These are phyloP conservation scores for Neurospora sp. DNA, from an alignment of 495 filamentous ascomycete species.

Conservation along the genomic window DNA sequence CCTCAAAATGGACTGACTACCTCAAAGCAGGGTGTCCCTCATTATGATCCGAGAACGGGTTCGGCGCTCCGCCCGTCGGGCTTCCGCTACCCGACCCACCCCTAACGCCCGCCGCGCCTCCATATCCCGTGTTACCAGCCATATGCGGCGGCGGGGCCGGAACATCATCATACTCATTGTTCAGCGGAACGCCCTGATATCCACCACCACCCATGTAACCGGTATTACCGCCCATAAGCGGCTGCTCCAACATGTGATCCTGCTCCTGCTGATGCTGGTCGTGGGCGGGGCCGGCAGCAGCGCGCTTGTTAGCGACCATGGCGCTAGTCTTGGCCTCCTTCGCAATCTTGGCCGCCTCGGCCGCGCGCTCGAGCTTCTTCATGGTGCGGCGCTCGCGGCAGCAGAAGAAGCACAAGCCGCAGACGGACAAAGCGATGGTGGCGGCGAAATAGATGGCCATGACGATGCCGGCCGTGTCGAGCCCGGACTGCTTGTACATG, in stretches of 20 bases:
- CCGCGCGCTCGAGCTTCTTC: constrained; percentile 20
- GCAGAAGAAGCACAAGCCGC: constrained; percentile 30
- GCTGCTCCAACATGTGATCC: constrained; percentile 10
- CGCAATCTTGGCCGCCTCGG: constrained; percentile 26
- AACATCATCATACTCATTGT: constrained; percentile 1
- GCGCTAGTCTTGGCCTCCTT: constrained; percentile 22
- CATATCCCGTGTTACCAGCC: neutral
- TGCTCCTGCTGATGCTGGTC: neutral
- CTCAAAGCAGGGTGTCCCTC: neutral
- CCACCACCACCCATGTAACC: neutral
- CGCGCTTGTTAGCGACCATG: constrained; percentile 17
- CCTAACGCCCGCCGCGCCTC: neutral
- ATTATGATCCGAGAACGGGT: neutral
- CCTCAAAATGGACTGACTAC: neutral
- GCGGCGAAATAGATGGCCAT: constrained; percentile 32
- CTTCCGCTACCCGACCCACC: neutral
- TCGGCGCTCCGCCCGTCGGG: neutral
- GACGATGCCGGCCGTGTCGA: constrained; percentile 29
- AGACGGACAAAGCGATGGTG: constrained; percentile 18
- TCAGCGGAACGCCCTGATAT: neutral
- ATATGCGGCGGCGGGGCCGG: neutral
- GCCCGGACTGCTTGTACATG: constrained; percentile 30
- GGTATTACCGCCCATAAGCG: constrained; percentile 18
- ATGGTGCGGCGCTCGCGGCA: constrained; percentile 27
- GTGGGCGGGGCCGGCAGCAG: neutral